Evolutionary conservation across 176 grass and related monocot species (phyloP).

Genomic region (Oryza punctata): DNA sequence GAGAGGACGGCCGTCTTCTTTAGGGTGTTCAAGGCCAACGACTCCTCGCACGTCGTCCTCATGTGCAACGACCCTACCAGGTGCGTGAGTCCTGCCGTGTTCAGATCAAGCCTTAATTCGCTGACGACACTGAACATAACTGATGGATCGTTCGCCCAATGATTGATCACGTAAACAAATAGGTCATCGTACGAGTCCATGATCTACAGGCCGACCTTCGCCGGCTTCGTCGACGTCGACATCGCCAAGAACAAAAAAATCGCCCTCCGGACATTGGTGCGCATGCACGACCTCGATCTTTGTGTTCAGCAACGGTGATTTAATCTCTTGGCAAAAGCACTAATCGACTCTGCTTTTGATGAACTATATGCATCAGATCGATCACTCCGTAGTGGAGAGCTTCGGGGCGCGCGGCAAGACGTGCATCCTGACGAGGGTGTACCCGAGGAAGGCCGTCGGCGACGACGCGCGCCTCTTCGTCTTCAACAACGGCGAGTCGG

Average conservation of each 20-base stretch:
- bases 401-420: constrained; percentile 52
- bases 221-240: constrained; percentile 55
- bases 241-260: constrained; percentile 30
- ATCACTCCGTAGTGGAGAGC: constrained; percentile 69
- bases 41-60: constrained; percentile 44
- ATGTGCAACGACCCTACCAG: constrained; percentile 60
- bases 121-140: neutral
- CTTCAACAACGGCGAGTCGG: constrained; percentile 57
- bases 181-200: constrained; percentile 34
- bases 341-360: neutral
- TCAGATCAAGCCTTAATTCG: neutral
- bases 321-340: neutral
- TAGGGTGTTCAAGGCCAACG: constrained; percentile 49
- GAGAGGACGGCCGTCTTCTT: constrained; percentile 66
- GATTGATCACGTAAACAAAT: neutral
- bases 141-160: neutral
- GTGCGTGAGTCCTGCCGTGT: neutral
- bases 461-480: constrained; percentile 50
- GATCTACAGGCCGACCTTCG: constrained; percentile 57
- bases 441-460: constrained; percentile 49
- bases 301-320: neutral
- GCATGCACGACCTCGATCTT: neutral
- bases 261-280: constrained; percentile 47
- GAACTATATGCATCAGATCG: constrained; percentile 39
- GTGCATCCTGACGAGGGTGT: constrained; percentile 69